These are phyloP conservation scores for Erodium texanum DNA, from an alignment of 441 rosid genomes.

Conservation along the genomic window DNA sequence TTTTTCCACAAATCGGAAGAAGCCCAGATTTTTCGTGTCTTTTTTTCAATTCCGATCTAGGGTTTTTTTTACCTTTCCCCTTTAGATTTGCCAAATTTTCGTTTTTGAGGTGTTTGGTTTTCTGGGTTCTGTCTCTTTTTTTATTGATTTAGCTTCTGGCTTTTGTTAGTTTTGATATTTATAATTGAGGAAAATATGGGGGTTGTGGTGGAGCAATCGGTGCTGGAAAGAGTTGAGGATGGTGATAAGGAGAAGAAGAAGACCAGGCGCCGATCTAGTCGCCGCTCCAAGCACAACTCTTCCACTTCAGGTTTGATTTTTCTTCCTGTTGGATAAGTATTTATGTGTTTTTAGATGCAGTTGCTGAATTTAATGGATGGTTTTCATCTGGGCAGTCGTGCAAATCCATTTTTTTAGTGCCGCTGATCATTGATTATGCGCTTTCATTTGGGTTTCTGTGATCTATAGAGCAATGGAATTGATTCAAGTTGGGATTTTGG, in stretches of 20 bases:
- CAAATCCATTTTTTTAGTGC: background rate
- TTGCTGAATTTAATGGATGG: background rate
- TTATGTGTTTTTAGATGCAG: background rate
- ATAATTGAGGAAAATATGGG: slow-evolving; percentile 20
- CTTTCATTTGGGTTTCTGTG: background rate
- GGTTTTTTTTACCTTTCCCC: background rate
- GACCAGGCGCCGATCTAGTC: slow-evolving; percentile 52
- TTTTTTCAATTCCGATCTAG: slow-evolving; percentile 8
- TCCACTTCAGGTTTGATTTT: slow-evolving; percentile 26
- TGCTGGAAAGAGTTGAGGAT: slow-evolving; percentile 41
- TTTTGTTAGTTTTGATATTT: background rate
- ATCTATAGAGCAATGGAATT: background rate
- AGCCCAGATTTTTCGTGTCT: background rate
- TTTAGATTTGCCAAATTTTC: background rate
- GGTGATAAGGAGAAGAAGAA: slow-evolving; percentile 58
- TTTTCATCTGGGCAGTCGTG: background rate
- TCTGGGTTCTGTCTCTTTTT: background rate
- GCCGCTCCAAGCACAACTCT: slow-evolving; percentile 52
- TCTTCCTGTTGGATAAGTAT: background rate
- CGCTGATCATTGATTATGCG: background rate
- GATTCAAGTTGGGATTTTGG: background rate
- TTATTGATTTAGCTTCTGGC: background rate
- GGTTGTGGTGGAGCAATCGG: slow-evolving; percentile 34
- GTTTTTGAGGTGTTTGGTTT: background rate
- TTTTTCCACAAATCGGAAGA: background rate